phyloP scores from a whole-genome alignment of 192 early-diverging fungal genomes.

The Phlyctochytrium arcticum region DNA sequence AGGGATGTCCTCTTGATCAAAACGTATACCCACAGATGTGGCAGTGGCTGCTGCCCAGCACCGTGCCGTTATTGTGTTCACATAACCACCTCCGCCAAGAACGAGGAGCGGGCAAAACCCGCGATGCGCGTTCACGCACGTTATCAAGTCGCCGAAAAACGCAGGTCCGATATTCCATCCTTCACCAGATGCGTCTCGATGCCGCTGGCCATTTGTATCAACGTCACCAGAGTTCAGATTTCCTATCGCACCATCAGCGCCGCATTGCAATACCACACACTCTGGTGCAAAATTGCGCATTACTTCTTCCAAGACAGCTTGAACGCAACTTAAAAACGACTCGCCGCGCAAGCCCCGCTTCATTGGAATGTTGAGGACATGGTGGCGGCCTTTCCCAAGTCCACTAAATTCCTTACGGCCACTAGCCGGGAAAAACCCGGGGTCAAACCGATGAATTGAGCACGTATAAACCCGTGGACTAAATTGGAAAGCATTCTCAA shows the following conservation, averaged over 20 bases:
- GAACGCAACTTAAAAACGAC: constrained; percentile 73
- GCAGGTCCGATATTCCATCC: constrained; percentile 10
- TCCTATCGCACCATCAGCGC: constrained; percentile 85
- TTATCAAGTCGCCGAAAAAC: not conserved
- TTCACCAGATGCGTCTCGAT: not conserved
- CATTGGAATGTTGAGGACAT: constrained; percentile 32
- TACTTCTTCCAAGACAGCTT: constrained; percentile 16
- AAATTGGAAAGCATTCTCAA: constrained; percentile 33
- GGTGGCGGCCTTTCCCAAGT: constrained; percentile 8
- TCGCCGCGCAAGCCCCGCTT: constrained; percentile 46
- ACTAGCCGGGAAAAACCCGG: constrained; percentile 38
- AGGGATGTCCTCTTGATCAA: constrained; percentile 23
- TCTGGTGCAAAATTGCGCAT: constrained; percentile 78
- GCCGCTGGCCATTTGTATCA: not conserved
- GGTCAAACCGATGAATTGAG: constrained; percentile 30
- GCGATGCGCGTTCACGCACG: not conserved
- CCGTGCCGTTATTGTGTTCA: constrained; percentile 79
- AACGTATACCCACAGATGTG: constrained; percentile 1
- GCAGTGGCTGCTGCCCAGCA: constrained; percentile 57
- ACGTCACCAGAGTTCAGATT: constrained; percentile 1
- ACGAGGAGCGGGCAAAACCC: constrained; percentile 80
- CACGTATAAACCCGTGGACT: constrained; percentile 29
- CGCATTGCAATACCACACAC: constrained; percentile 89
- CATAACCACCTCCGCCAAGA: constrained; percentile 93
- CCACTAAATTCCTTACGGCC: constrained; percentile 8